These are phyloP conservation scores for Rhynchosporium agropyri DNA, from an alignment of 2,329 filamentous ascomycete genomes.

Conservation along the genomic window DNA sequence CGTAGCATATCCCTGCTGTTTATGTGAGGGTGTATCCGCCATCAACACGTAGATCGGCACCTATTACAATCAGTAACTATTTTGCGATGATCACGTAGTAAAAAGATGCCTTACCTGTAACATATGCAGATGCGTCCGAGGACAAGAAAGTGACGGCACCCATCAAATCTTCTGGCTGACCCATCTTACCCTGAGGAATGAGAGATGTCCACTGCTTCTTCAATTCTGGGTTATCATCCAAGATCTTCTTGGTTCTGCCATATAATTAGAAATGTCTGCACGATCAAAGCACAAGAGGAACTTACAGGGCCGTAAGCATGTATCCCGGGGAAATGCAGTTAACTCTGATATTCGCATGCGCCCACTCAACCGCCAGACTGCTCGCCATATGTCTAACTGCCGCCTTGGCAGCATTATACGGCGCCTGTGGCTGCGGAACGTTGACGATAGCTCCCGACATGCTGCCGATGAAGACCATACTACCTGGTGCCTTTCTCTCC, in stretches of 20 bases:
- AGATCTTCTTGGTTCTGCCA: slow-evolving; percentile 85
- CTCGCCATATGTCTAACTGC: slow-evolving; percentile 86
- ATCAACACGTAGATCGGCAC: slow-evolving; percentile 60
- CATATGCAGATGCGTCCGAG: slow-evolving; percentile 60
- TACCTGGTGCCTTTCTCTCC: slow-evolving; percentile 75
- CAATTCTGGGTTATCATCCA: slow-evolving; percentile 89
- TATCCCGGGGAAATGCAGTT: slow-evolving; percentile 96
- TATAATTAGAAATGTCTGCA: background rate
- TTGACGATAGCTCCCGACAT: slow-evolving; percentile 96
- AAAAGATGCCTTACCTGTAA: slow-evolving; percentile 63
- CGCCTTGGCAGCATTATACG: slow-evolving; percentile 92
- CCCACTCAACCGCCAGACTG: slow-evolving; percentile 93
- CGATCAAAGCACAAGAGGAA: slow-evolving; percentile 23
- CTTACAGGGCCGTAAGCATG: slow-evolving; percentile 92
- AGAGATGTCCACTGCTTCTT: slow-evolving; percentile 88
- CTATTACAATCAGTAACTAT: background rate
- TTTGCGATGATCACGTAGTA: too few relatives aligned
- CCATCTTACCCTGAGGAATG: slow-evolving; percentile 94
- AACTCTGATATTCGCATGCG: slow-evolving; percentile 81
- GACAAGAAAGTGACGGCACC: slow-evolving; percentile 77
- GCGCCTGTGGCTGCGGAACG: slow-evolving; percentile 88
- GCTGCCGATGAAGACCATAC: slow-evolving; percentile 92
- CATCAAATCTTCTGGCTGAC: slow-evolving; percentile 87
- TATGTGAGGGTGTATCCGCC: slow-evolving; percentile 87
- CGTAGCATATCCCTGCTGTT: slow-evolving; percentile 18